phyloP scores from a whole-genome alignment of 2,329 filamentous ascomycete species.

The Penicillium decumbens region DNA sequence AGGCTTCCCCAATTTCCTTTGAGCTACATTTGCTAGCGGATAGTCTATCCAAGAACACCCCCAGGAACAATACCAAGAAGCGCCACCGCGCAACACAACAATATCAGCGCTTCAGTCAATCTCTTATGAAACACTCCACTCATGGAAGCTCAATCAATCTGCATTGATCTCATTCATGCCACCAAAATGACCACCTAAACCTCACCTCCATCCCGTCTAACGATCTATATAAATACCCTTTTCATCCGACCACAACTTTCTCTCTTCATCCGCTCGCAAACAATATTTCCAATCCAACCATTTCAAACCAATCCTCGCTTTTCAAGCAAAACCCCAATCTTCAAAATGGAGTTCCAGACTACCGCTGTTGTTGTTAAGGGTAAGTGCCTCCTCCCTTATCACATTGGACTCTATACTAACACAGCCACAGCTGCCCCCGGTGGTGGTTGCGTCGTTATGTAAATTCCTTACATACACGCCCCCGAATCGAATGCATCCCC shows the following conservation, averaged over 20 bases:
- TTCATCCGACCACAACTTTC: not conserved
- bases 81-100: not conserved
- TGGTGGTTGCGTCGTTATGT: constrained; percentile 31
- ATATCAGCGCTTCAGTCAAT: not conserved
- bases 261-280: constrained; percentile 8
- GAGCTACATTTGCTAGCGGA: not conserved
- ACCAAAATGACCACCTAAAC: not conserved
- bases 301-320: constrained; percentile 11
- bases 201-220: not conserved
- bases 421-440: constrained; percentile 21
- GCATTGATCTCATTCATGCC: not conserved
- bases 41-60: not conserved
- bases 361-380: constrained; percentile 22
- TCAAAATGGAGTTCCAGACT: constrained; percentile 28
- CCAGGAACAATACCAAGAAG: constrained; percentile 9
- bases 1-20: not conserved
- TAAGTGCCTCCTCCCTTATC: constrained; percentile 6
- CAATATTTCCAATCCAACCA: constrained; percentile 9
- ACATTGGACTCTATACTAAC: not conserved
- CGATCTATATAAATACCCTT: not conserved
- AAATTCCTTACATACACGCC: constrained; percentile 14
- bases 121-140: no score
- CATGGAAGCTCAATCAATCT: no score
- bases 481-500: not conserved
- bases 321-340: constrained; percentile 14